Percentiles rank a stretch among this genome's conserved stretches.
Conservation (phyloP, 768 basidiomycete species). For the Coprinellus aureogranulatus region DNA sequence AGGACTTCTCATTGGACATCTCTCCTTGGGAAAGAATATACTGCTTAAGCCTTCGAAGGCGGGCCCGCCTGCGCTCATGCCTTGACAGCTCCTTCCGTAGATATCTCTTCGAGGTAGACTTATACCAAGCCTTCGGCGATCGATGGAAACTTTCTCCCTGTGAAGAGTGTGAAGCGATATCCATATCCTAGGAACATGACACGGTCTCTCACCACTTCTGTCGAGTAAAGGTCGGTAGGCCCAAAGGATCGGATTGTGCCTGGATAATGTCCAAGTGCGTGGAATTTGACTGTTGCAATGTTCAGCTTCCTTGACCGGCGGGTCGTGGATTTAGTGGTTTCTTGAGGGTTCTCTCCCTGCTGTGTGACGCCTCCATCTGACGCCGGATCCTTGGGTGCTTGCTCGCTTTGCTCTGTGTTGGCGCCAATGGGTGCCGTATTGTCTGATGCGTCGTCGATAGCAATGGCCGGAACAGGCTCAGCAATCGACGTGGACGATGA, state of each 20-base stretch:
- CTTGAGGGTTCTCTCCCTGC: too few relatives aligned
- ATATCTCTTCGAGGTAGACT: neutral
- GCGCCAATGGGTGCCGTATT: too few relatives aligned
- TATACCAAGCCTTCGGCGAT: neutral
- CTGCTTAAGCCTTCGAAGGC: neutral
- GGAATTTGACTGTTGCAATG: constrained; percentile 1
- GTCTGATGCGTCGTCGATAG: too few relatives aligned
- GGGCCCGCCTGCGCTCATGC: neutral
- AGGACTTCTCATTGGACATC: too few relatives aligned
- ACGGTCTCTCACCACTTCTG: constrained; percentile 4
- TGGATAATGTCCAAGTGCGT: neutral
- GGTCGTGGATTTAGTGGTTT: too few relatives aligned
- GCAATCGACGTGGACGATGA: too few relatives aligned
- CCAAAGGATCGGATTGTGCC: neutral
- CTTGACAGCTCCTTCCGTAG: neutral
- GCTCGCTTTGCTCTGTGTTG: too few relatives aligned
- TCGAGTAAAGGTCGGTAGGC: constrained; percentile 10
- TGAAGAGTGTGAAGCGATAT: neutral
- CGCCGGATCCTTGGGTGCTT: too few relatives aligned
- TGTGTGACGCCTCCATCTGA: too few relatives aligned
- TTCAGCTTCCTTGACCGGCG: neutral
- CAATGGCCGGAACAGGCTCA: too few relatives aligned
- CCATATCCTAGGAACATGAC: neutral
- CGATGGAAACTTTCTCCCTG: neutral
- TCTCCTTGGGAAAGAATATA: neutral